Conservation (phyloP, 1,284 basidiomycete species). For the Anthracocystis setariae region DNA sequence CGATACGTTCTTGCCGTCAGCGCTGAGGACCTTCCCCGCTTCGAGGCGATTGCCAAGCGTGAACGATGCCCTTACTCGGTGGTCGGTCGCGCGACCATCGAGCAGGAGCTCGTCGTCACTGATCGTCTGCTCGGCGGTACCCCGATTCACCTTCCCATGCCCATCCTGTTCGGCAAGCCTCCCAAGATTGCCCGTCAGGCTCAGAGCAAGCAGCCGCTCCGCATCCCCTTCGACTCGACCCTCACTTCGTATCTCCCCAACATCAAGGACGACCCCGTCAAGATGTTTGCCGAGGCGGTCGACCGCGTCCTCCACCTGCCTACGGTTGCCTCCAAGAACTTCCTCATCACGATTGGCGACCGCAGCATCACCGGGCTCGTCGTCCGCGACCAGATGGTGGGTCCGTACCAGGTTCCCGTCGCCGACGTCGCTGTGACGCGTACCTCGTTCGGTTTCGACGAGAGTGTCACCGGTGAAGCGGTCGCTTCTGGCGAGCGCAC, state of each 20-base stretch:
- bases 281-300: conserved; percentile 73
- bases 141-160: conserved; percentile 91
- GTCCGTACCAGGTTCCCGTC: conserved; percentile 97
- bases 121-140: conserved; percentile 83
- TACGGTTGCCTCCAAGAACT: conserved; percentile 92
- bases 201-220: conserved; percentile 71
- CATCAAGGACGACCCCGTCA: conserved; percentile 67
- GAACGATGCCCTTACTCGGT: conserved; percentile 93
- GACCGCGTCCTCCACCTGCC: conserved; percentile 88
- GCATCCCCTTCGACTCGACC: conserved; percentile 77
- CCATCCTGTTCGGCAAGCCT: conserved; percentile 94
- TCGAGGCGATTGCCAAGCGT: conserved; percentile 82
- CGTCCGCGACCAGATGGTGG: conserved; percentile 97
- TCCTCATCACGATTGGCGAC: conserved; percentile 98
- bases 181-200: conserved; percentile 88
- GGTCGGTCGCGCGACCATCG: conserved; percentile 84
- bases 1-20: conserved; percentile 84
- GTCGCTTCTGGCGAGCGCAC: conserved; percentile 99
- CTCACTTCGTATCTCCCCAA: conserved; percentile 75
- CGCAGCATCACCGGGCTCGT: conserved; percentile 93
- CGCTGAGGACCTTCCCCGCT: conserved; percentile 68
- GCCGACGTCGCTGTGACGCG: conserved; percentile 97
- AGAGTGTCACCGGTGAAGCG: conserved; percentile 80
- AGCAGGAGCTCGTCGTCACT: conserved; percentile 82
- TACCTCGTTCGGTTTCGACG: conserved; percentile 89